Evolutionary conservation across 169 alveolate genomes (phyloP), one percentile per base, ranked within the genome.

Genomic region (Plasmodium ovale): DNA sequence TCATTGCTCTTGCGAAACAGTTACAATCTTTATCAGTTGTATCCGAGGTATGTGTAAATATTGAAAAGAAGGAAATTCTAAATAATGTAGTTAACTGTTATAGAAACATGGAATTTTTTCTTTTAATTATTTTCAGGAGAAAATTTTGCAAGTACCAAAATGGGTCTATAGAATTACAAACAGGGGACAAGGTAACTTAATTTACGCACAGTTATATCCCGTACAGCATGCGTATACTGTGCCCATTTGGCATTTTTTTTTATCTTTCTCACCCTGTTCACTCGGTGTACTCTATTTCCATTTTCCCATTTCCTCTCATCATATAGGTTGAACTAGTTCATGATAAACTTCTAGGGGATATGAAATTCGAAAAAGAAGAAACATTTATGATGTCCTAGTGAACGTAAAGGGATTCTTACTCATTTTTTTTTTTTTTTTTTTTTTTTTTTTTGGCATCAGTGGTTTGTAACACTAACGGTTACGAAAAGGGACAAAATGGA

Each of bases 361-460:
- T 74, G 88, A 74, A 74, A 21, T 74, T 74, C 44, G 88, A 74
- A 51, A 74, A 74, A 53, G 88, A 74, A 23, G 88, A 74, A 53
- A 60, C 88, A 33, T 74, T 74, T 35, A 74, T 74, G 73, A 39
- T 74, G 14, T 62, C 65, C 5, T 74, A n/a, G n/a, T n/a, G n/a
- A n/a, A n/a, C n/a, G n/a, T n/a, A n/a, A n/a, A n/a, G n/a, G n/a
- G n/a, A n/a, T n/a, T n/a, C n/a, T n/a, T n/a, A n/a, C n/a, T n/a
- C n/a, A n/a, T n/a, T n/a, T n/a, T n/a, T n/a, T n/a, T n/a, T n/a
- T n/a, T n/a, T n/a, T n/a, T n/a, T n/a, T n/a, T n/a, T n/a, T n/a
- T n/a, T n/a, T n/a, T n/a, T n/a, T n/a, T n/a, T n/a, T n/a, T n/a
- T n/a, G n/a, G n/a, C n/a, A n/a, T n/a, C n/a, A n/a, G n/a, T n/a